Evolutionary conservation across 345 rosid species (phyloP), one percentile per base, ranked within the genome.

Genomic region (Citrus cavaleriei): DNA sequence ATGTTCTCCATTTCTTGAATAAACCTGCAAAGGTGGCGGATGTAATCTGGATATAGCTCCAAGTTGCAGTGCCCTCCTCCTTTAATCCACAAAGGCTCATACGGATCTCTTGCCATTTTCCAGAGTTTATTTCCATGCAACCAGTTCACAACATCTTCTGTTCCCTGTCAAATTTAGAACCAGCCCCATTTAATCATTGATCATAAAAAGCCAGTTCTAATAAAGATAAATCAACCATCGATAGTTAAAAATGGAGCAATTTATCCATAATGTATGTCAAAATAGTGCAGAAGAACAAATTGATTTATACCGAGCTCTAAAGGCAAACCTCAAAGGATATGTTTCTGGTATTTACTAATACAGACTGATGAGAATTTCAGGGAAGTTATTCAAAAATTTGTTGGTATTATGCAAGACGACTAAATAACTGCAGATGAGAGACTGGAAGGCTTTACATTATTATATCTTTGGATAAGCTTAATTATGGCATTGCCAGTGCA

Each of bases 51-150:
- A 83, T 90, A 97, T 6, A 97, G 90, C 89, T 97, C 99, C 80
- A 97, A 85, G 86, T 97, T 97, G 87, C 98, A 97, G 79, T 94
- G 99, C 58, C 98, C 98, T 24, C 98, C 99, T 32, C 99, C 99
- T 88, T 96, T 94, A 68, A 96, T 94, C 99, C 99, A 97, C 28
- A 97, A 80, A 21, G 99, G 99, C 80, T 94, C 97, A 16, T 90
- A 94, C 0, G 99, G 95, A 72, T 97, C 98, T 80, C 88, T 90
- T 0, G 98, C 95, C 93, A 87, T 87, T 80, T 94, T 90, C 98
- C 98, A 97, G 19, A 97, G 90, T 35, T 94, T 94, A 32, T 92
- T 88, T 38, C 99, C 99, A 18, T 97, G 99, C 74, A 94, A 84
- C 98, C 96, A 97, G 78, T 93, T 94, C 74, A 97, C 99, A 14